These are phyloP conservation scores for Nevesoporus exiguus DNA, from an alignment of 768 basidiomycete genomes.

Conservation along the genomic window DNA sequence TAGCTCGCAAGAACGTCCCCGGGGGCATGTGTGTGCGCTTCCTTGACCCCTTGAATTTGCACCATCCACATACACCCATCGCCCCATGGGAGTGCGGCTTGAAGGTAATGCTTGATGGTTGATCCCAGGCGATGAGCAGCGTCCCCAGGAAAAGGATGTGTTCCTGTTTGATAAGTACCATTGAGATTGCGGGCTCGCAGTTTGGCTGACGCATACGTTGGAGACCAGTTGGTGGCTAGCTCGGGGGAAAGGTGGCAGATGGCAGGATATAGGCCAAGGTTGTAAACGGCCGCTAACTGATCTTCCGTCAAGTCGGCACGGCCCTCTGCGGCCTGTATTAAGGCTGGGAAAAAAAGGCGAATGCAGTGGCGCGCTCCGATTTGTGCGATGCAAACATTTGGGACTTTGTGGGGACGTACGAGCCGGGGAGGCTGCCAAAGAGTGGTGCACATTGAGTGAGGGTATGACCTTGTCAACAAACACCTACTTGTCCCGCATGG, in stretches of 20 bases:
- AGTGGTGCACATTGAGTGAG: neutral
- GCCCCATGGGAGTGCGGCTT: neutral
- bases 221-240: conserved; percentile 6
- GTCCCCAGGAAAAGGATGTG: neutral
- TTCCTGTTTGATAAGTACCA: conserved; percentile 1
- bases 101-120: neutral
- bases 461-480: neutral
- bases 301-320: neutral
- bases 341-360: conserved; percentile 2
- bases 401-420: conserved; percentile 1
- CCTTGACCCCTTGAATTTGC: conserved; percentile 6
- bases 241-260: neutral
- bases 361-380: neutral
- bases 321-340: neutral
- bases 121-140: neutral
- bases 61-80: conserved; percentile 6
- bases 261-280: neutral
- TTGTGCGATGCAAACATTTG: conserved; percentile 4
- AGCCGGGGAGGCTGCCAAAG: neutral
- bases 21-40: neutral
- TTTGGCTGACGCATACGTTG: neutral
- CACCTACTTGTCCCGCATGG: neutral
- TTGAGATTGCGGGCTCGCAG: neutral
- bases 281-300: neutral
- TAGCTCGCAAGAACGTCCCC: neutral